phyloP scores from a whole-genome alignment of 2,329 filamentous ascomycete genomes.

The Claviceps monticola region DNA sequence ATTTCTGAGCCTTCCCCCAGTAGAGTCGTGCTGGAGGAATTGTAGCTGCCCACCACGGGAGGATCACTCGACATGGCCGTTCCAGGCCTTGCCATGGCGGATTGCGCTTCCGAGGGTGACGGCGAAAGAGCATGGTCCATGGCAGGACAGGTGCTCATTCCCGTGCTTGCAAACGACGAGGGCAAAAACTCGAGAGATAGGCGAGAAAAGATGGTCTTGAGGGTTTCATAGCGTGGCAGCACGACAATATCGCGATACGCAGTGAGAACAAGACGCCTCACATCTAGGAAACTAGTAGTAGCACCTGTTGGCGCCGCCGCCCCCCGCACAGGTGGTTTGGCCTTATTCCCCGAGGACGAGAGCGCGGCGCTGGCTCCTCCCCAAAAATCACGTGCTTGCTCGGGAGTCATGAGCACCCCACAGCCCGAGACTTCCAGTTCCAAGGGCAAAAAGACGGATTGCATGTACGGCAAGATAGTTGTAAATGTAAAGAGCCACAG shows the following conservation, averaged over 20 bases:
- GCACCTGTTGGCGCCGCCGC: background rate
- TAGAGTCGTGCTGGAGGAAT: slow-evolving; percentile 64
- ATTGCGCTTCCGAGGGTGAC: slow-evolving; percentile 35
- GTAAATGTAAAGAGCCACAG: slow-evolving; percentile 92
- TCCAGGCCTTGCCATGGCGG: slow-evolving; percentile 43
- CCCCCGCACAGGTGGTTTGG: slow-evolving; percentile 19
- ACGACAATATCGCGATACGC: slow-evolving; percentile 84
- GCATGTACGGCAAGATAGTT: slow-evolving; percentile 79
- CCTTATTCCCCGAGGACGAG: slow-evolving; percentile 18
- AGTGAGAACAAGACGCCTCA: slow-evolving; percentile 76
- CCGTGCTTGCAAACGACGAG: slow-evolving; percentile 36
- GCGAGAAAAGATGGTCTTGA: slow-evolving; percentile 82
- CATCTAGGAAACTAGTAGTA: slow-evolving; percentile 51
- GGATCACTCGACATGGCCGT: slow-evolving; percentile 66
- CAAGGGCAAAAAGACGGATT: slow-evolving; percentile 84
- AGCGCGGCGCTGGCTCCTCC: slow-evolving; percentile 45
- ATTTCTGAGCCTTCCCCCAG: slow-evolving; percentile 49
- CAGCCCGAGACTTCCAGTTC: slow-evolving; percentile 86
- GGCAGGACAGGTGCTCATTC: slow-evolving; percentile 35
- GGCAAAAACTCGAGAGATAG: slow-evolving; percentile 69
- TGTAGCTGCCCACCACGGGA: slow-evolving; percentile 56
- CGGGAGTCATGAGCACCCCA: slow-evolving; percentile 61
- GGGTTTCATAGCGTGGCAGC: slow-evolving; percentile 71
- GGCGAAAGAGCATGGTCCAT: slow-evolving; percentile 35
- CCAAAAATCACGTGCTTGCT: slow-evolving; percentile 86